phyloP scores from a whole-genome alignment of 2,329 filamentous ascomycete genomes.

The Neoscytalidium dimidiatum region DNA sequence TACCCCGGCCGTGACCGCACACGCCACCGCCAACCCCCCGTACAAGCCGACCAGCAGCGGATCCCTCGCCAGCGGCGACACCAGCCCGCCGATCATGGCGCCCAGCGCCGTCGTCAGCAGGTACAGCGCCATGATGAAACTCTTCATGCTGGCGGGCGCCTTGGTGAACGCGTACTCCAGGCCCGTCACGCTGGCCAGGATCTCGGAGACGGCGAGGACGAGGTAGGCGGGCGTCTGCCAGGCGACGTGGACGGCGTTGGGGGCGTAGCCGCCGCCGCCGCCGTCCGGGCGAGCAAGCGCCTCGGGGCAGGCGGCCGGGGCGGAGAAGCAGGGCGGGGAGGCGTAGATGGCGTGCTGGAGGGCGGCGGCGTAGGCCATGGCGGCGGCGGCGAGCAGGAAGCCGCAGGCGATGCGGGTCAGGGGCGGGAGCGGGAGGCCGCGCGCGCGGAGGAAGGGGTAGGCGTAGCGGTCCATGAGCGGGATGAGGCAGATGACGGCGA shows the following conservation, averaged over 20 bases:
- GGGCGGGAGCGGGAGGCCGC: conserved; percentile 46
- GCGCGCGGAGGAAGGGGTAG: conserved; percentile 47
- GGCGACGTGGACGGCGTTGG: conserved; percentile 48
- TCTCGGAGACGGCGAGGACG: conserved; percentile 48
- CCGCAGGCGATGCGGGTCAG: conserved; percentile 57
- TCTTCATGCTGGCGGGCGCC: conserved; percentile 50
- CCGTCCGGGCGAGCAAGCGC: conserved; percentile 31
- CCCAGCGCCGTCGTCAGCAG: conserved; percentile 62
- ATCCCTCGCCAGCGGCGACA: conserved; percentile 63
- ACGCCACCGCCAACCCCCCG: conserved; percentile 54
- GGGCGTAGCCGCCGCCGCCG: conserved; percentile 32
- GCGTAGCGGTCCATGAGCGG: conserved; percentile 48
- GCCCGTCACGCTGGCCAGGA: conserved; percentile 50
- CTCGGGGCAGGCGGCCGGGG: conserved; percentile 41
- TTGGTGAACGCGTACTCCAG: conserved; percentile 51
- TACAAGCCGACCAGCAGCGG: conserved; percentile 70
- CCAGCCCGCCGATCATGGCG: conserved; percentile 61
- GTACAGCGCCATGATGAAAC: conserved; percentile 57
- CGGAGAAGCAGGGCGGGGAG: conserved; percentile 54
- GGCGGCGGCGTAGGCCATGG: conserved; percentile 58
- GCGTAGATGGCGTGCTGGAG: conserved; percentile 60
- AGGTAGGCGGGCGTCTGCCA: conserved; percentile 50
- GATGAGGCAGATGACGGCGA: conserved; percentile 50
- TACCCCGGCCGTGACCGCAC: conserved; percentile 50
- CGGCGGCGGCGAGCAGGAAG: conserved; percentile 54